Conservation (phyloP, 2,329 filamentous ascomycete genomes). For the Aureobasidium sp. region DNA sequence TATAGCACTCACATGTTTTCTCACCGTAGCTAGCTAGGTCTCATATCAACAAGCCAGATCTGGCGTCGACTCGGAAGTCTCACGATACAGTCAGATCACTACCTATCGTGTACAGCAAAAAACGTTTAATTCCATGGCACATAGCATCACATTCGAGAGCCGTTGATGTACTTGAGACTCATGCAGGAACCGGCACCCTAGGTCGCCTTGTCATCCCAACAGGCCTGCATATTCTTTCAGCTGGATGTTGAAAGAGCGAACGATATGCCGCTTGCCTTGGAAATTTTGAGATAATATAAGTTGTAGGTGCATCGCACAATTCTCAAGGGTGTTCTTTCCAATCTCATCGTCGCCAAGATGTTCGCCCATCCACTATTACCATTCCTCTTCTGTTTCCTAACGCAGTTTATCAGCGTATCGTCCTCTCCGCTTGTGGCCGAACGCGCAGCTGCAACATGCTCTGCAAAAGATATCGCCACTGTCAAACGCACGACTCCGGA, state of each 20-base stretch:
- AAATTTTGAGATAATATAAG: neutral
- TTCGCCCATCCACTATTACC: neutral
- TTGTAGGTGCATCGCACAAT: neutral
- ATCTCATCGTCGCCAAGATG: neutral
- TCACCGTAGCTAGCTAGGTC: neutral
- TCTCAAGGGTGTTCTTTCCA: neutral
- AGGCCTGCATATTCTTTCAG: neutral
- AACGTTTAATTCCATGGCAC: too few relatives aligned
- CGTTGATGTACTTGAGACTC: neutral
- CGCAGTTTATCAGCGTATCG: neutral
- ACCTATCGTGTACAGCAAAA: neutral
- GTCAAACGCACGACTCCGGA: neutral
- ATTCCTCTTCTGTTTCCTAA: neutral
- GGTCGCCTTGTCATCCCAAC: neutral
- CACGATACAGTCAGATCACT: neutral
- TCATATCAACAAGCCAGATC: neutral
- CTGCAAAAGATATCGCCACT: neutral
- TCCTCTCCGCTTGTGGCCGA: neutral
- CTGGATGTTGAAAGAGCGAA: too few relatives aligned
- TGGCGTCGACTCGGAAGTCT: too few relatives aligned
- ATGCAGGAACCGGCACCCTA: neutral
- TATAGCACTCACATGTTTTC: neutral
- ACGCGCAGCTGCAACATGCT: neutral
- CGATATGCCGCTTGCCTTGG: neutral
- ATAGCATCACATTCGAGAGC: neutral